phyloP scores from a whole-genome alignment of 2,329 filamentous ascomycete genomes.

The Colletotrichum paranaense region DNA sequence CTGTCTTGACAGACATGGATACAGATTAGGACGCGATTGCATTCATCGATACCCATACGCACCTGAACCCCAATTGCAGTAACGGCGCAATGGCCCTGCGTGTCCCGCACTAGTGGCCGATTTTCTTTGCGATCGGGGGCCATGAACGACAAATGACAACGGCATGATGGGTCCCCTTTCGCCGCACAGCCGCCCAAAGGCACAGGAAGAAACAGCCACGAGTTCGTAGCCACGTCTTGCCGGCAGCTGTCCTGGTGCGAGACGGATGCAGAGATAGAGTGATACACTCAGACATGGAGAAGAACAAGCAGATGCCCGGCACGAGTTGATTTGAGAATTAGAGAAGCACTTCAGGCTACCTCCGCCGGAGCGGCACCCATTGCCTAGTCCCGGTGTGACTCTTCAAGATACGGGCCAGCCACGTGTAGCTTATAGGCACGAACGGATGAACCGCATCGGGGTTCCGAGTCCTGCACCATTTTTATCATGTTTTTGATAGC shows the following conservation, averaged over 20 bases:
- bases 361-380: not conserved
- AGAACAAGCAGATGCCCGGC: not conserved
- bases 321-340: not conserved
- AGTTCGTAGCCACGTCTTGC: not conserved
- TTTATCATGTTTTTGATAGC: not conserved
- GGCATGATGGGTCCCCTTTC: too few relatives aligned
- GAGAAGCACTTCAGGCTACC: not conserved
- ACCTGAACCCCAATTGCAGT: not conserved
- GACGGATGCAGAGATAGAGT: not conserved
- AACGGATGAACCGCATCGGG: not conserved
- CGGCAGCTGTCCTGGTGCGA: not conserved
- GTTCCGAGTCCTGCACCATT: not conserved
- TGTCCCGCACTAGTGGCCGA: conserved; percentile 23
- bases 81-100: conserved; percentile 1
- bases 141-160: conserved; percentile 8
- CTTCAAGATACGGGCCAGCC: not conserved
- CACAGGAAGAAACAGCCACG: not conserved
- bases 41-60: not conserved
- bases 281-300: too few relatives aligned
- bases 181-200: not conserved
- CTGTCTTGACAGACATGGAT: not conserved
- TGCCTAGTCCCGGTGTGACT: not conserved
- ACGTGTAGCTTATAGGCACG: not conserved
- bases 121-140: conserved; percentile 24
- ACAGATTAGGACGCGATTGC: not conserved